Evolutionary conservation across 1,284 basidiomycete genomes (phyloP).

Genomic region (Moesziomyces sp.): DNA sequence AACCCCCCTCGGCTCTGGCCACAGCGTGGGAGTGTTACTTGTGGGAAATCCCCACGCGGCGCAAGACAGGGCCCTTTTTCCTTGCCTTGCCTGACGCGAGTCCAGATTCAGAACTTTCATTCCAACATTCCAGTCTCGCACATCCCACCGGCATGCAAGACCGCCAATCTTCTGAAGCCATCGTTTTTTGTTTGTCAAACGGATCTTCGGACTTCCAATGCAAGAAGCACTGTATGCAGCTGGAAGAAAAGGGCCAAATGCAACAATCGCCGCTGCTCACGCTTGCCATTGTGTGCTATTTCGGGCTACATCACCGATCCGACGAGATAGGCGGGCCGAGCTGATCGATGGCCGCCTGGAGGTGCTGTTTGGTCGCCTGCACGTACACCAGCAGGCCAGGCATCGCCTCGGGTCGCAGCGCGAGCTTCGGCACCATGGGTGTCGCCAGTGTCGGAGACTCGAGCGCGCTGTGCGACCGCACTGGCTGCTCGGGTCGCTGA

Average conservation of each 20-base stretch:
- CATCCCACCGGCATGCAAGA: too few relatives aligned
- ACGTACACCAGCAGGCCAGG: conserved; percentile 52
- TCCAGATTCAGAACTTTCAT: too few relatives aligned
- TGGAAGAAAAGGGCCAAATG: too few relatives aligned
- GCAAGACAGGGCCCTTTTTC: too few relatives aligned
- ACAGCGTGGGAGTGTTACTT: background rate
- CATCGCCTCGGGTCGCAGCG: conserved; percentile 54
- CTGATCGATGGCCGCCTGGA: conserved; percentile 40
- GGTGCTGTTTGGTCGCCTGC: conserved; percentile 49
- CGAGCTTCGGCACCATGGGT: conserved; percentile 34
- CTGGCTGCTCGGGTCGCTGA: background rate
- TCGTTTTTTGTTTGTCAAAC: too few relatives aligned
- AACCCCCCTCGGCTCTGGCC: background rate
- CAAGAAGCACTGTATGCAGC: too few relatives aligned
- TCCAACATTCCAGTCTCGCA: too few relatives aligned
- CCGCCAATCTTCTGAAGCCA: too few relatives aligned
- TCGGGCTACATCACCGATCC: background rate
- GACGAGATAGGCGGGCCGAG: background rate
- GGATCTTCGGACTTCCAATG: too few relatives aligned
- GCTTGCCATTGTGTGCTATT: too few relatives aligned
- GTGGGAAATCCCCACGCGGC: background rate
- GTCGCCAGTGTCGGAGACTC: conserved; percentile 2
- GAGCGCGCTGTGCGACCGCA: conserved; percentile 10
- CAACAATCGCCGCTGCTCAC: too few relatives aligned
- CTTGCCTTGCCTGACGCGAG: too few relatives aligned